phyloP scores from a whole-genome alignment of 2,329 filamentous ascomycete species.

The Ophiognomonia clavigignenti-juglandacearum region DNA sequence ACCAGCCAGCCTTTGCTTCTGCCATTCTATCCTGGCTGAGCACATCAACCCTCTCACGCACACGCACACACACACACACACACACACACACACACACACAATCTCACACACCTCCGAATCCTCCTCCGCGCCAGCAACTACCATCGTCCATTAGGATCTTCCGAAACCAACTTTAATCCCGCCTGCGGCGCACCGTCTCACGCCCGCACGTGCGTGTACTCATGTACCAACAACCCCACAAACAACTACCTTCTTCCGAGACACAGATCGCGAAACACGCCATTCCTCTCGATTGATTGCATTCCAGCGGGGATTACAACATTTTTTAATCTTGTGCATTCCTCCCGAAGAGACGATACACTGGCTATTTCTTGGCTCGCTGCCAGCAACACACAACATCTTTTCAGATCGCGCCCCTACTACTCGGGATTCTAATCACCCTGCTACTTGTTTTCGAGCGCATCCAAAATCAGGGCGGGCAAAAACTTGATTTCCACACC shows the following conservation, averaged over 20 bases:
- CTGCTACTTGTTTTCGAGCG: conserved; percentile 12
- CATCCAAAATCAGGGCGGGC: conserved; percentile 16
- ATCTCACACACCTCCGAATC: too few relatives aligned
- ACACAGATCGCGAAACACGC: conserved; percentile 1
- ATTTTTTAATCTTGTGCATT: conserved; percentile 30
- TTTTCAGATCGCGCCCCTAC: not conserved
- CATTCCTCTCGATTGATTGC: conserved; percentile 15
- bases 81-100: too few relatives aligned
- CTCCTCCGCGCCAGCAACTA: too few relatives aligned
- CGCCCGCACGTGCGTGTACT: too few relatives aligned
- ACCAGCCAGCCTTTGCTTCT: too few relatives aligned
- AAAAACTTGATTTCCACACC: conserved; percentile 10
- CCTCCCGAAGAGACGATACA: conserved; percentile 22
- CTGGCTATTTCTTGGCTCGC: conserved; percentile 24
- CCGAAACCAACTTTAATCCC: too few relatives aligned
- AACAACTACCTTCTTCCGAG: conserved; percentile 1
- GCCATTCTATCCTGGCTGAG: too few relatives aligned
- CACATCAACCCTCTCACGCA: too few relatives aligned
- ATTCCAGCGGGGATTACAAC: conserved; percentile 23
- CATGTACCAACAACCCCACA: conserved; percentile 13
- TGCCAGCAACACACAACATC: conserved; percentile 17
- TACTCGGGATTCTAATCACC: not conserved
- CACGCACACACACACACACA: too few relatives aligned
- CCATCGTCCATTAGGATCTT: too few relatives aligned
- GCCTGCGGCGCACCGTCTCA: too few relatives aligned